Evolutionary conservation across 2,329 filamentous ascomycete genomes (phyloP).

Genomic region (Pyrenophora teres): DNA sequence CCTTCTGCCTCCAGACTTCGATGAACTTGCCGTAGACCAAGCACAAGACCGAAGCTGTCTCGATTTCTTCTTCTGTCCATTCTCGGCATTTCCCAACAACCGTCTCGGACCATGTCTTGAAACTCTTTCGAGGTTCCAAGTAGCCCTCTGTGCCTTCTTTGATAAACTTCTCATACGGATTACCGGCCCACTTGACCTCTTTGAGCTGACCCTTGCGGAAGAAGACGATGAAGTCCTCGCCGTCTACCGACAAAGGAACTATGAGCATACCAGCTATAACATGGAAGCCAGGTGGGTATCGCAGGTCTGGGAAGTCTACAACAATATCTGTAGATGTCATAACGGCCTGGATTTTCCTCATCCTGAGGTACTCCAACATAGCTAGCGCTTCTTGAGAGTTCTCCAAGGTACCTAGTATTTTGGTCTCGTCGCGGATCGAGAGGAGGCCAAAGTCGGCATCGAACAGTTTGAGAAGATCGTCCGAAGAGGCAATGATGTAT

Average conservation of each 20-base stretch:
- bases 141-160: constrained; percentile 74
- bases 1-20: constrained; percentile 90
- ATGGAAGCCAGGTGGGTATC: constrained; percentile 78
- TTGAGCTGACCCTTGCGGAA: constrained; percentile 78
- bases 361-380: constrained; percentile 80
- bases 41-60: constrained; percentile 85
- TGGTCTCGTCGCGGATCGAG: constrained; percentile 86
- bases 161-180: constrained; percentile 79
- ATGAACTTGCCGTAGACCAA: constrained; percentile 90
- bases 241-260: constrained; percentile 76
- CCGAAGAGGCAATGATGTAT: constrained; percentile 87
- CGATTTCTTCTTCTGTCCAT: constrained; percentile 87
- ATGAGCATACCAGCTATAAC: constrained; percentile 78
- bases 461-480: constrained; percentile 81
- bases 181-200: constrained; percentile 85
- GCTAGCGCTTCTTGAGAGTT: constrained; percentile 82
- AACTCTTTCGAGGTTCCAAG: constrained; percentile 78
- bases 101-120: constrained; percentile 80
- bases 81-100: constrained; percentile 82
- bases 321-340: constrained; percentile 76
- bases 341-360: constrained; percentile 75
- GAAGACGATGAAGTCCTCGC: constrained; percentile 86
- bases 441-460: constrained; percentile 85
- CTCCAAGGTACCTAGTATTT: constrained; percentile 75
- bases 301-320: constrained; percentile 79